Percentiles rank a stretch among this genome's conserved stretches.
phyloP scores from a whole-genome alignment of 2,329 filamentous ascomycete genomes.

The Nannizzia gypsea region DNA sequence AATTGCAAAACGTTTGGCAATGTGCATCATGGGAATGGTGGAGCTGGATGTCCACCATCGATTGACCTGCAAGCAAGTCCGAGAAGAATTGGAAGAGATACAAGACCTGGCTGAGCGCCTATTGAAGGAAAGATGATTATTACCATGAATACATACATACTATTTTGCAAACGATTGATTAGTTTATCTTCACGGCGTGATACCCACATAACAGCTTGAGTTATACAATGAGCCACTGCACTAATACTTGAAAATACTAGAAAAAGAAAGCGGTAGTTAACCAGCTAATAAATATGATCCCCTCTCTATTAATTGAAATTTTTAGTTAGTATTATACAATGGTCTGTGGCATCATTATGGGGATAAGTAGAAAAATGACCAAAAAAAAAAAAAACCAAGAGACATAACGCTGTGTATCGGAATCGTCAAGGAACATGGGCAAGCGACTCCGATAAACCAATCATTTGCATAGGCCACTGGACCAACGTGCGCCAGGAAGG shows the following conservation, averaged over 20 bases:
- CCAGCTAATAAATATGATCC: not conserved
- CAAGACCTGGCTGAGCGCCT: not conserved
- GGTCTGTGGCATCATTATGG: not conserved
- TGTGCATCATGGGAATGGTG: slow-evolving; percentile 34
- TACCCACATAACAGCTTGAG: not conserved
- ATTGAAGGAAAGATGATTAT: not conserved
- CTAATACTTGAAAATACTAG: not conserved
- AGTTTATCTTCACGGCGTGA: not conserved
- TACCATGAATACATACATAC: not conserved
- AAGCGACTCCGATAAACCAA: slow-evolving; percentile 10
- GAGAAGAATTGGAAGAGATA: slow-evolving; percentile 22
- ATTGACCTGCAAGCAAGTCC: slow-evolving; percentile 29
- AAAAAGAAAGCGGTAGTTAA: not conserved
- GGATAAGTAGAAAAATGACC: not conserved
- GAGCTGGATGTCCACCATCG: slow-evolving; percentile 25
- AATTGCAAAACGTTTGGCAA: slow-evolving; percentile 25
- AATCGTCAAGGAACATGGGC: not conserved
- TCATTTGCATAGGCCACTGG: slow-evolving; percentile 19
- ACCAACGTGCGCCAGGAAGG: slow-evolving; percentile 16
- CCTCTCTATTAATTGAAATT: not conserved
- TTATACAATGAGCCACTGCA: not conserved
- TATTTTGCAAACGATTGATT: not conserved
- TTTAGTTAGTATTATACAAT: not conserved
- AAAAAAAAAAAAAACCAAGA: not conserved
- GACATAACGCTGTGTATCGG: not conserved